Percentiles rank a stretch among this genome's conserved stretches.
phyloP scores from a whole-genome alignment of 345 rosid species.

The Bretschneidera sinensis region DNA sequence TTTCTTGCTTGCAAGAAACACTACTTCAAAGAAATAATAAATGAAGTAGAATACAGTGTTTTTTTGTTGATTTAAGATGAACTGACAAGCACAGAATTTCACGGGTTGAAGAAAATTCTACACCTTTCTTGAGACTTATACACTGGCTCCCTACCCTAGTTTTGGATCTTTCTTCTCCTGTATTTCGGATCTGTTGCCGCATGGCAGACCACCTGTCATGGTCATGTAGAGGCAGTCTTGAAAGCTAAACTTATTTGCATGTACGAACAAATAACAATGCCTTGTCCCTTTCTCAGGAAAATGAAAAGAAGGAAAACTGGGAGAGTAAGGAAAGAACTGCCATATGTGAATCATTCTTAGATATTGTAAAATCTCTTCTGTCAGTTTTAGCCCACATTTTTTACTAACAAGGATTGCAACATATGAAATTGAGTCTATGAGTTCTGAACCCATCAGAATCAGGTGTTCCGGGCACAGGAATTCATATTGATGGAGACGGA shows the following conservation, averaged over 20 bases:
- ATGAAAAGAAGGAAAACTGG: too few relatives aligned
- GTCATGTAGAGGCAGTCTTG: conserved; percentile 12
- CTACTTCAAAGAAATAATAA: background rate
- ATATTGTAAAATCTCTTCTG: background rate
- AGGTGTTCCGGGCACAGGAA: too few relatives aligned
- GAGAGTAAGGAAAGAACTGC: too few relatives aligned
- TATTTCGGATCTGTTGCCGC: conserved; percentile 28
- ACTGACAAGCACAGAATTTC: conserved; percentile 4
- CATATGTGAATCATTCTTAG: background rate
- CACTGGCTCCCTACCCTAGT: background rate
- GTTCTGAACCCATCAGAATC: too few relatives aligned
- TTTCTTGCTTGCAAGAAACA: background rate
- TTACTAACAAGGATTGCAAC: background rate
- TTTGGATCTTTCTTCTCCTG: conserved; percentile 11
- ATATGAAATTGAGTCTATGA: background rate
- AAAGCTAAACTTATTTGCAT: background rate
- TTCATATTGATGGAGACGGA: too few relatives aligned
- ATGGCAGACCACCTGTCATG: conserved; percentile 48
- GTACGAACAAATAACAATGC: background rate
- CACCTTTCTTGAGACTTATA: conserved; percentile 3
- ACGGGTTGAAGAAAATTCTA: conserved; percentile 10
- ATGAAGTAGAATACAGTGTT: background rate
- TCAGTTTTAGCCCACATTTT: too few relatives aligned
- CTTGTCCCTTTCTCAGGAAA: background rate
- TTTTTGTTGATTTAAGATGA: background rate